Percentiles rank a stretch among this genome's conserved stretches.
Conservation (phyloP, 495 filamentous ascomycete genomes). For the Peziza echinospora region DNA sequence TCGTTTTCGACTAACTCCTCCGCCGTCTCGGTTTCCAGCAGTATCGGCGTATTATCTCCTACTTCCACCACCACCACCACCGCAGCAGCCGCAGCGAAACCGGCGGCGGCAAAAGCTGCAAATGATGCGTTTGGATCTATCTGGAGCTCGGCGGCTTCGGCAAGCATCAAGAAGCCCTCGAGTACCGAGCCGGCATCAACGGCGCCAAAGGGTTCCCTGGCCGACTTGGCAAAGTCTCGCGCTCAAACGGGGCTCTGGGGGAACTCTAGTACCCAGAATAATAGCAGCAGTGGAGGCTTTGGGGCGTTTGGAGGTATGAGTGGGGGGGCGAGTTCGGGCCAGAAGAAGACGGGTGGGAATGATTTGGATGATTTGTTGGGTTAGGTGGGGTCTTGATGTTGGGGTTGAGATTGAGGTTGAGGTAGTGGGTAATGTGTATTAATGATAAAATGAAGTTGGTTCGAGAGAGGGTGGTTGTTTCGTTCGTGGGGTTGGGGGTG, state of each 20-base stretch:
- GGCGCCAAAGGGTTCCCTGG: slow-evolving; percentile 37
- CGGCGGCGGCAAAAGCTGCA: slow-evolving; percentile 22
- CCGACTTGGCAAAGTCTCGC: slow-evolving; percentile 89
- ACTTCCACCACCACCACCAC: slow-evolving; percentile 12
- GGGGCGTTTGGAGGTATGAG: slow-evolving; percentile 12
- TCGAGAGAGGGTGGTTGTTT: too few relatives aligned
- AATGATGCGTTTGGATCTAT: slow-evolving; percentile 76
- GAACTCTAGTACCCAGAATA: slow-evolving; percentile 25
- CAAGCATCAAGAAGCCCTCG: slow-evolving; percentile 54
- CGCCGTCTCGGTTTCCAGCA: not conserved
- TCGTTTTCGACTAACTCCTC: slow-evolving; percentile 30
- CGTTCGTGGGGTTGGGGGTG: not conserved
- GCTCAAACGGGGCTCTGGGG: slow-evolving; percentile 90
- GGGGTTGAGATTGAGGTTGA: too few relatives aligned
- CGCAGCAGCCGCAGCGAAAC: slow-evolving; percentile 21
- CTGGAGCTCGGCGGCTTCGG: slow-evolving; percentile 49
- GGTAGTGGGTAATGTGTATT: too few relatives aligned
- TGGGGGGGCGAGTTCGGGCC: not conserved
- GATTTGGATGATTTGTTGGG: slow-evolving; percentile 47
- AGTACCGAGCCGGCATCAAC: slow-evolving; percentile 41
- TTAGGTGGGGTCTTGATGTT: too few relatives aligned
- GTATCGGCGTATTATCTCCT: slow-evolving; percentile 5
- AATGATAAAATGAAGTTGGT: too few relatives aligned
- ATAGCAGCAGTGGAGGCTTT: slow-evolving; percentile 20
- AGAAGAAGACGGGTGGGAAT: slow-evolving; percentile 18